phyloP scores from a whole-genome alignment of 176 grass and related monocot species.

The Oryza nivara region DNA sequence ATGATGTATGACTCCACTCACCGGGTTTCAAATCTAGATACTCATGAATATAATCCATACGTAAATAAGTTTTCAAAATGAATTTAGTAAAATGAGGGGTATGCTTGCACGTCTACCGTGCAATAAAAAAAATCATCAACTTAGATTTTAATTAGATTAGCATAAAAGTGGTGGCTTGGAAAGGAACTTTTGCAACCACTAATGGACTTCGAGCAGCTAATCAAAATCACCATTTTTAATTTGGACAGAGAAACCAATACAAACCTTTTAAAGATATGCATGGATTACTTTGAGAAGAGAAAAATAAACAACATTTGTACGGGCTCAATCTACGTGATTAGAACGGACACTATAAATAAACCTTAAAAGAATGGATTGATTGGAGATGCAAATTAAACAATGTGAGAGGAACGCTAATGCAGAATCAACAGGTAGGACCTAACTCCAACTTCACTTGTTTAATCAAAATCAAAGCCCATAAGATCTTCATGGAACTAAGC shows the following conservation, averaged over 20 bases:
- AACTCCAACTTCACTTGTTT: conserved; percentile 24
- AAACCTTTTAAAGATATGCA: conserved; percentile 28
- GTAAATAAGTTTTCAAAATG: no score
- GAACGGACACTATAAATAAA: conserved; percentile 19
- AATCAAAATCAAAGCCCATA: conserved; percentile 13
- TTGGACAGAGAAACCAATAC: not conserved
- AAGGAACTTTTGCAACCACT: conserved; percentile 22
- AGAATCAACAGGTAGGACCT: conserved; percentile 20
- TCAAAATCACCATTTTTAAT: conserved; percentile 15
- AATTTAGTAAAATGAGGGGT: no score
- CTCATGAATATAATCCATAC: no score
- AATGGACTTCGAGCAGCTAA: conserved; percentile 9
- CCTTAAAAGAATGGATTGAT: conserved; percentile 42
- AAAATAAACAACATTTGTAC: not conserved
- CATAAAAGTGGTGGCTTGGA: conserved; percentile 8
- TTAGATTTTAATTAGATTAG: not conserved
- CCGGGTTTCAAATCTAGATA: no score
- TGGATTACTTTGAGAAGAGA: not conserved
- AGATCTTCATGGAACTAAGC: conserved; percentile 13
- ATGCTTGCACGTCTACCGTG: no score
- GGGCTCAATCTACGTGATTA: conserved; percentile 18
- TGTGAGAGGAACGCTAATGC: not conserved
- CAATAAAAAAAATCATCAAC: no score
- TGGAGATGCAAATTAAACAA: not conserved
- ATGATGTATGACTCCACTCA: no score